Percentiles rank a stretch among this genome's conserved stretches.
Conservation (phyloP, 2,329 filamentous ascomycete species). For the Orbilia quercus region DNA sequence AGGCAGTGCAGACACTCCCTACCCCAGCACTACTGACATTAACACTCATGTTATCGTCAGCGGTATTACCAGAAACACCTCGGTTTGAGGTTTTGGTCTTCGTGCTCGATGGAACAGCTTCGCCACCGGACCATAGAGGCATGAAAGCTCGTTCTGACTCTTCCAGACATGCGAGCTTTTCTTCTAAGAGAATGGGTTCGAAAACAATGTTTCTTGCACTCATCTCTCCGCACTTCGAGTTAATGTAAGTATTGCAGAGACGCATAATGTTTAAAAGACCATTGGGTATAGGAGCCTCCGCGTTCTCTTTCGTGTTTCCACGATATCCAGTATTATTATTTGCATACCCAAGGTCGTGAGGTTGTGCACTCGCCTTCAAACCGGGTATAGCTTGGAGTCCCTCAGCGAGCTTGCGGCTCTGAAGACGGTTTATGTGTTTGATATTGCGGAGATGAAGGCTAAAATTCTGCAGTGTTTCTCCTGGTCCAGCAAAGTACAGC, state of each 20-base stretch:
- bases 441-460: constrained; percentile 40
- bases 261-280: constrained; percentile 30
- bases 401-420: constrained; percentile 17
- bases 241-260: constrained; percentile 44
- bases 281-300: constrained; percentile 13
- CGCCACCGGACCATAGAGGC: constrained; percentile 52
- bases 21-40: constrained; percentile 47
- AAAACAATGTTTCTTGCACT: constrained; percentile 48
- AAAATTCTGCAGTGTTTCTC: constrained; percentile 28
- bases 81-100: constrained; percentile 13
- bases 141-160: constrained; percentile 47
- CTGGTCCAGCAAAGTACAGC: constrained; percentile 49
- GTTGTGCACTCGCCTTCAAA: too few species aligned
- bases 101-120: constrained; percentile 15
- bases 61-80: constrained; percentile 26
- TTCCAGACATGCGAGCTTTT: constrained; percentile 47
- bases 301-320: not conserved
- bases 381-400: not conserved
- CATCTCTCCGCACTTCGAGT: constrained; percentile 47
- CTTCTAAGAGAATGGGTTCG: constrained; percentile 46
- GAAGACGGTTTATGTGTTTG: constrained; percentile 26
- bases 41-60: constrained; percentile 36
- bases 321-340: not conserved
- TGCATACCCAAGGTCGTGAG: too few species aligned
- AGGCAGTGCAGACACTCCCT: constrained; percentile 37